Conservation (phyloP, 805 yeast species). For the Kazachstania kunashirensis region DNA sequence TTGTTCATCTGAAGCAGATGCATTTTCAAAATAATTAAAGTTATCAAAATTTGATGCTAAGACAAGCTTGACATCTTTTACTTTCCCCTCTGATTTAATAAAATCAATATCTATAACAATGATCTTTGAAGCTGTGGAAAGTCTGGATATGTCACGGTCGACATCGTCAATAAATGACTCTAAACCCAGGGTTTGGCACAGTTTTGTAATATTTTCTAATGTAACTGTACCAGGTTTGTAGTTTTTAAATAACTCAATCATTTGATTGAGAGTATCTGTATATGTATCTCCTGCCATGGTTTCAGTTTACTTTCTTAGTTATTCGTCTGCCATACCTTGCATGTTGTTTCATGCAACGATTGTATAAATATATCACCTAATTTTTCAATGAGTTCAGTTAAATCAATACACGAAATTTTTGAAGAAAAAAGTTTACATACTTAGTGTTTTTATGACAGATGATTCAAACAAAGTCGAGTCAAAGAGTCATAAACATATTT, state of each 20-base stretch:
- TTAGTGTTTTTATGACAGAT: too few relatives aligned
- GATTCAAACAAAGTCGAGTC: too few relatives aligned
- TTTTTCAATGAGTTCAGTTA: too few relatives aligned
- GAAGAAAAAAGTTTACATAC: too few relatives aligned
- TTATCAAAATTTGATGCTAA: slow-evolving; percentile 31
- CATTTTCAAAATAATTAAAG: slow-evolving; percentile 24
- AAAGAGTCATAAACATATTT: too few relatives aligned
- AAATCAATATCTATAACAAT: slow-evolving; percentile 31
- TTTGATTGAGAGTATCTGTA: slow-evolving; percentile 20
- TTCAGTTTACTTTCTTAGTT: too few relatives aligned
- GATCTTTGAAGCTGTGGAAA: slow-evolving; percentile 31
- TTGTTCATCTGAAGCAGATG: not conserved
- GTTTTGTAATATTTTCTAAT: slow-evolving; percentile 25
- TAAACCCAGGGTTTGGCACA: slow-evolving; percentile 28
- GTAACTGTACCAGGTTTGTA: slow-evolving; percentile 28
- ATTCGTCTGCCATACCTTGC: too few relatives aligned
- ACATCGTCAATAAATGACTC: slow-evolving; percentile 29
- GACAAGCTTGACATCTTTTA: slow-evolving; percentile 29
- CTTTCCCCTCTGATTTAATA: slow-evolving; percentile 17
- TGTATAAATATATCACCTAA: too few relatives aligned
- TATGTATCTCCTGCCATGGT: slow-evolving; percentile 22
- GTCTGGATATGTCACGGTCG: slow-evolving; percentile 19
- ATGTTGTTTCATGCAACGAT: too few relatives aligned
- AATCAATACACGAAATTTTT: too few relatives aligned
- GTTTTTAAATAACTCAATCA: slow-evolving; percentile 24